Conservation (phyloP, 116 monocot species). For the Posidonia oceanica region DNA sequence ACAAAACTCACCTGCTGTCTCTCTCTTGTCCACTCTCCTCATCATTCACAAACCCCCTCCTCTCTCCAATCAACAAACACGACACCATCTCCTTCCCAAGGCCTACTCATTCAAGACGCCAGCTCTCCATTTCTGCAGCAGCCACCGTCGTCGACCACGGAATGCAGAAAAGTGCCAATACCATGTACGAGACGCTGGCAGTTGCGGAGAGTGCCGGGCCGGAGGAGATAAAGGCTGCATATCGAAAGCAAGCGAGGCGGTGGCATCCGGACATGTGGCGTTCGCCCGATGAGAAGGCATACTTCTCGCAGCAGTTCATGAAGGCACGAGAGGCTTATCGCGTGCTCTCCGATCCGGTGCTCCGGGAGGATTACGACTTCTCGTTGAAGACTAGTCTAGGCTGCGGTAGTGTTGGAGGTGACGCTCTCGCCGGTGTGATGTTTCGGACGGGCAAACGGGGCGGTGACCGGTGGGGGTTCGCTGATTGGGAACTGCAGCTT, state of each 20-base stretch:
- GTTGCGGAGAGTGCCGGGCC: constrained; percentile 4
- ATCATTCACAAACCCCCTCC: not conserved
- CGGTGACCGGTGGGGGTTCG: not conserved
- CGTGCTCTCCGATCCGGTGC: constrained; percentile 18
- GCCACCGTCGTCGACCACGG: not conserved
- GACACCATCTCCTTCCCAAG: not conserved
- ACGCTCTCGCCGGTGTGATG: not conserved
- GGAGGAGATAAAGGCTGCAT: constrained; percentile 14
- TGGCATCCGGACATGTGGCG: constrained; percentile 20
- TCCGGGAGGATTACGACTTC: constrained; percentile 15
- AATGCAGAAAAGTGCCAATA: not conserved
- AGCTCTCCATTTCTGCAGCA: not conserved
- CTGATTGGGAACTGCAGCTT: constrained; percentile 21
- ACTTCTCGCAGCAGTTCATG: constrained; percentile 14
- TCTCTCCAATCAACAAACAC: not conserved
- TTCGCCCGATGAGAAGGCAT: not conserved
- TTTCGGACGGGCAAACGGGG: not conserved
- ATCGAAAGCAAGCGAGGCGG: constrained; percentile 6
- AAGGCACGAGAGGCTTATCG: constrained; percentile 8
- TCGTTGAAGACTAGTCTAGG: not conserved
- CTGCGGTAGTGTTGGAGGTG: not conserved
- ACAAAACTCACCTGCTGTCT: not conserved
- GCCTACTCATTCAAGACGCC: not conserved
- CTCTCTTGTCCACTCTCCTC: not conserved
- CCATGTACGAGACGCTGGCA: constrained; percentile 13